Conservation (phyloP, 768 basidiomycete genomes). For the Podaxis sp. region DNA sequence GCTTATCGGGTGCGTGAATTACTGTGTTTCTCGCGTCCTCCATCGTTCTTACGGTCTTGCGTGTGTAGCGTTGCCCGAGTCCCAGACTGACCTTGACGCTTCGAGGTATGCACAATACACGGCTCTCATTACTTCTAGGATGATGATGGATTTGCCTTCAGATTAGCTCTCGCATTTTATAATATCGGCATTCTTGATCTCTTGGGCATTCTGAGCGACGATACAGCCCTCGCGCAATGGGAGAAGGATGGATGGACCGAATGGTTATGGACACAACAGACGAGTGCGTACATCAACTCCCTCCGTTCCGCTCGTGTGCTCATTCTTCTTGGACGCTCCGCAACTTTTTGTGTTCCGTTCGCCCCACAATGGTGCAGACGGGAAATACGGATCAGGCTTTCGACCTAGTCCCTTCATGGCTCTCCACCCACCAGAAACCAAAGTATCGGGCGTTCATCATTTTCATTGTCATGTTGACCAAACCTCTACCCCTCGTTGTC, state of each 20-base stretch:
- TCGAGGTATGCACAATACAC: slow-evolving; percentile 50
- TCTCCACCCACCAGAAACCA: slow-evolving; percentile 17
- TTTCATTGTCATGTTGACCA: background rate
- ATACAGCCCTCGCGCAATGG: slow-evolving; percentile 34
- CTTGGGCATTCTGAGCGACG: slow-evolving; percentile 46
- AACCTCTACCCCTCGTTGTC: background rate
- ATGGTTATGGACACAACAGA: slow-evolving; percentile 93
- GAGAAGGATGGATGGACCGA: slow-evolving; percentile 68
- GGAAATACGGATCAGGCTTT: slow-evolving; percentile 67
- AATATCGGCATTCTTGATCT: slow-evolving; percentile 85
- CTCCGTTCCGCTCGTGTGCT: background rate
- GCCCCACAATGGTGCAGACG: slow-evolving; percentile 35
- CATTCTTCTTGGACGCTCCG: background rate
- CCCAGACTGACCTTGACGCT: slow-evolving; percentile 68
- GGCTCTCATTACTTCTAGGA: background rate
- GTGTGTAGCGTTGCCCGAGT: slow-evolving; percentile 57
- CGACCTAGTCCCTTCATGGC: slow-evolving; percentile 76
- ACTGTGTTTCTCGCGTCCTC: background rate
- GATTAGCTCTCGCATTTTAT: slow-evolving; percentile 87
- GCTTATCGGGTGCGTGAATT: slow-evolving; percentile 46
- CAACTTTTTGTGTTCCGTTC: background rate
- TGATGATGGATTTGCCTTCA: slow-evolving; percentile 27
- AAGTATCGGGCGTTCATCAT: slow-evolving; percentile 7
- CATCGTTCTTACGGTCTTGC: background rate
- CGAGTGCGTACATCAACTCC: slow-evolving; percentile 32